Conservation (phyloP, 371 early-diverging fungal genomes). For the Massospora cicadina region DNA sequence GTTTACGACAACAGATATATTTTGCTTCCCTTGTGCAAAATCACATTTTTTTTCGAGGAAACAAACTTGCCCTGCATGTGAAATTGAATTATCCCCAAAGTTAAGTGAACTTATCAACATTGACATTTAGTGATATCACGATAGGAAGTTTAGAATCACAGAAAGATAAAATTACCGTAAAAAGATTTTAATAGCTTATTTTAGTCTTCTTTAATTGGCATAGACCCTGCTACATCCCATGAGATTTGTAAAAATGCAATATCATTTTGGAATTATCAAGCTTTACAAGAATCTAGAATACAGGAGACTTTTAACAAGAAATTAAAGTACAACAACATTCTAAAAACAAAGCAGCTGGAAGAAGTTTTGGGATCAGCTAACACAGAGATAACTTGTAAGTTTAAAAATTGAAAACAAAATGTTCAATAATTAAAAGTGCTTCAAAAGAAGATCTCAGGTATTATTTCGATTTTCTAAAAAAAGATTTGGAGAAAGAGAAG, state of each 20-base stretch:
- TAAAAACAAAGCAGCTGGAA: background rate
- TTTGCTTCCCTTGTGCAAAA: background rate
- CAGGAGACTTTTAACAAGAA: background rate
- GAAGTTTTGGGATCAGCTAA: background rate
- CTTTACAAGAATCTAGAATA: background rate
- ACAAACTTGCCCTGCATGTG: background rate
- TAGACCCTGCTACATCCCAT: background rate
- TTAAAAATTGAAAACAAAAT: background rate
- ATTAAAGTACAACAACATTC: background rate
- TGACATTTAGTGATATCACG: background rate
- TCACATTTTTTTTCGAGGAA: background rate
- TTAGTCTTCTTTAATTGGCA: background rate
- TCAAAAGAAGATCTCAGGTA: background rate
- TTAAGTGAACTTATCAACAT: background rate
- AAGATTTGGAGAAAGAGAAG: background rate
- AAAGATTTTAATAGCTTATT: background rate
- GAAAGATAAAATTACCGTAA: background rate
- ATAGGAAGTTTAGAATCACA: background rate
- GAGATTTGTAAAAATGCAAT: background rate
- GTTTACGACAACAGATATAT: background rate
- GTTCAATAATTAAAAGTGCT: background rate
- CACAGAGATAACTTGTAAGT: background rate
- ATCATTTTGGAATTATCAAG: background rate
- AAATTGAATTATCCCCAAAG: background rate
- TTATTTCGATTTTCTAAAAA: background rate